Base-by-base conservation (phyloP, 1,284 basidiomycete genomes). In the Marasmius oreades region DNA sequence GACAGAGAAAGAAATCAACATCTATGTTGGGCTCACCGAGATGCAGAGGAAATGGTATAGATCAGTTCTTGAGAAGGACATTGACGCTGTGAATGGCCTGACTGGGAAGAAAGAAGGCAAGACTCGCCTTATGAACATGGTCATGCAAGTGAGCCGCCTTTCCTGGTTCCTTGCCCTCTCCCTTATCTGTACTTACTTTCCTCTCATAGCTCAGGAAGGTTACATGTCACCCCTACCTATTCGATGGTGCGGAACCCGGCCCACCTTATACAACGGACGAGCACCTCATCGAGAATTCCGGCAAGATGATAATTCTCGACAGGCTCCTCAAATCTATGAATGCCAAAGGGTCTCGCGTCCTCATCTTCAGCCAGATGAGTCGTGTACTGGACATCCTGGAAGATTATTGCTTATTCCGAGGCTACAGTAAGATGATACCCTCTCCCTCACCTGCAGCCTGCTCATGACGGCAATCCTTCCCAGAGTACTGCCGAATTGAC, bases 41-140 rank as follows among this genome's bases (percentile, higher is more conserved):
- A 96, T 99, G 95, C 97, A 99, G 72, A 80, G 94, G 46, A 98
- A 95, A 70, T 99, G 96, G 97, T 97, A 97, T 72, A 86, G 92
- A 42, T 93, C 90, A 36, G 91, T 99, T 4, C 74, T 99, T 55
- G 95, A 99, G 74, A 98, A 99, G 76, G 97, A 99, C 71, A 98
- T 99, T 56, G 97, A 99, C 67, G 96, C 96, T 10, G 97, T 99
- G 55, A 99, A 98, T 68, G 93, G 90, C 42, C 75, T 93, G 24
- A 92, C 93, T 1, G 93, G 93, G 14, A 98, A 98, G 82, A 99
- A 99, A 71, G 97, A 99, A 72, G 96, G 97, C 61, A 99, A 98
- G 77, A 98, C 95, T 2, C 80, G 95, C 28, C 73, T 99, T 53
- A 93, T 99, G 85, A 99, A 99, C 74, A 97, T 99, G 77, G 97